phyloP scores from a whole-genome alignment of 1,284 basidiomycete genomes.

The Marasmius tenuissimus region DNA sequence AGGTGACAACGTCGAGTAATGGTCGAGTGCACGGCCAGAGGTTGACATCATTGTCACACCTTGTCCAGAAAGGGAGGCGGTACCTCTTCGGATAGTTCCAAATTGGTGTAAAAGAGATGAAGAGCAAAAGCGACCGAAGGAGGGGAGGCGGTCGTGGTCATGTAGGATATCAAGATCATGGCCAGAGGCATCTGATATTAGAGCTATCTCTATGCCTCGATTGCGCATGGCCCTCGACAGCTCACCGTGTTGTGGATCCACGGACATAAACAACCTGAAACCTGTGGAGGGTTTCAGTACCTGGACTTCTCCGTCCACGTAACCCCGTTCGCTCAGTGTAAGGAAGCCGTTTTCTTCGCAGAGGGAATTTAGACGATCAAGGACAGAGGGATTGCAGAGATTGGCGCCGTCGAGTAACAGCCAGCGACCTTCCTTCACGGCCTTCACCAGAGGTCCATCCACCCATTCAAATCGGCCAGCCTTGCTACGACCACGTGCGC shows the following conservation, averaged over 20 bases:
- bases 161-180: slow-evolving; percentile 50
- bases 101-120: slow-evolving; percentile 21
- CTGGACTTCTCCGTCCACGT: slow-evolving; percentile 76
- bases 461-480: slow-evolving; percentile 88
- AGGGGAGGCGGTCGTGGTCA: slow-evolving; percentile 52
- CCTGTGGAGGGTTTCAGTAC: slow-evolving; percentile 81
- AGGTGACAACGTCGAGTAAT: slow-evolving; percentile 47
- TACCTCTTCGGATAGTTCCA: slow-evolving; percentile 38
- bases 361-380: slow-evolving; percentile 96
- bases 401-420: slow-evolving; percentile 93
- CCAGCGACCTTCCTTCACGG: slow-evolving; percentile 90
- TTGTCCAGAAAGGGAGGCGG: not conserved
- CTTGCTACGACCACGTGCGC: slow-evolving; percentile 21
- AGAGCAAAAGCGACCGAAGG: slow-evolving; percentile 9
- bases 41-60: not conserved
- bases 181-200: slow-evolving; percentile 34
- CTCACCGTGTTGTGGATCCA: slow-evolving; percentile 91
- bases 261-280: slow-evolving; percentile 94
- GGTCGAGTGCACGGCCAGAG: slow-evolving; percentile 39
- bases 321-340: slow-evolving; percentile 88
- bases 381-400: slow-evolving; percentile 91
- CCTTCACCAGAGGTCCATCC: slow-evolving; percentile 90
- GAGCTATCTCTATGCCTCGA: slow-evolving; percentile 86
- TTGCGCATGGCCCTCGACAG: slow-evolving; percentile 98
- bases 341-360: slow-evolving; percentile 87